Evolutionary conservation across 306 rosid genomes (phyloP).

Genomic region (Acacia confusa): DNA sequence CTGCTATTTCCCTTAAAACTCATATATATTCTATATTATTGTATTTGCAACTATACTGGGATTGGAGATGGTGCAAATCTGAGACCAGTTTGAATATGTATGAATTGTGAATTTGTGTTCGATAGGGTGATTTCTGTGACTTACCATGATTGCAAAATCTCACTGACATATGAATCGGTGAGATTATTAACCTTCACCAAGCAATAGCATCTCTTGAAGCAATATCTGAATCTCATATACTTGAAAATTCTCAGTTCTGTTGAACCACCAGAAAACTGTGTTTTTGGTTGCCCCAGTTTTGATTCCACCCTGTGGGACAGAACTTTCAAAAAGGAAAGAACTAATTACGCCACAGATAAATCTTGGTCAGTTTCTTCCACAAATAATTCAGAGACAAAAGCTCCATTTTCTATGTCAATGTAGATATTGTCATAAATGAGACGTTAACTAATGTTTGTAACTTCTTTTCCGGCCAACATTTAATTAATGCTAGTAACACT

Average conservation of each 20-base stretch:
- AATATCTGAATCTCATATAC: conserved; percentile 32
- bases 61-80: not conserved
- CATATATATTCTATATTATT: not conserved
- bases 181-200: conserved; percentile 41
- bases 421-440: not conserved
- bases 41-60: not conserved
- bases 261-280: conserved; percentile 52
- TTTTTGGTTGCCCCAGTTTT: conserved; percentile 52
- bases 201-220: conserved; percentile 51
- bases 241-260: conserved; percentile 55
- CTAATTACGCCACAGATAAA: not conserved
- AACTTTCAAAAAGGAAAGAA: conserved; percentile 50
- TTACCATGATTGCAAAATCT: conserved; percentile 37
- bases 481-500: not conserved
- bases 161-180: conserved; percentile 47
- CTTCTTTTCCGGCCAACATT: not conserved
- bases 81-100: not conserved
- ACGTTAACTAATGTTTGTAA: not conserved
- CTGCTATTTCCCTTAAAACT: not conserved
- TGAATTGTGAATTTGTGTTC: not conserved
- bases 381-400: not conserved
- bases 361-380: not conserved
- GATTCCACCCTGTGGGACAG: conserved; percentile 48
- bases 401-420: not conserved
- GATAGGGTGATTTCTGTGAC: not conserved